Evolutionary conservation across 108 stramenopile genomes (phyloP).

Genomic region (Parietichytrium sp.): DNA sequence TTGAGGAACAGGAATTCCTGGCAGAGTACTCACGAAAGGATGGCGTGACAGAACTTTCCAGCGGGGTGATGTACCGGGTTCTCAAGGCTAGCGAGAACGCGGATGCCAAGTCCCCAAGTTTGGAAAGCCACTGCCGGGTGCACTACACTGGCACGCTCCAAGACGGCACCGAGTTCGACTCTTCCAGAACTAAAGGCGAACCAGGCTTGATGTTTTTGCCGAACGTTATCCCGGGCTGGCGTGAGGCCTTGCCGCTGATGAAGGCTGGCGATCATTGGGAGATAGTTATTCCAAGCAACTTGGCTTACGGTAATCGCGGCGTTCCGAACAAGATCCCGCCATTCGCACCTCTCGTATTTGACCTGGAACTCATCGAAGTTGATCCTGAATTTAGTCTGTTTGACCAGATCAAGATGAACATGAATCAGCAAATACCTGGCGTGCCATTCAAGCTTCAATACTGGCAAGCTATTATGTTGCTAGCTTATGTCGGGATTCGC

Average conservation of each 20-base stretch:
- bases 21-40: too few relatives aligned
- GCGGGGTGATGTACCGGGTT: slow-evolving; percentile 32
- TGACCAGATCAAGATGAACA: background rate
- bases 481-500: background rate
- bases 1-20: too few relatives aligned
- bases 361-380: slow-evolving; percentile 10
- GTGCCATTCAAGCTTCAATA: background rate
- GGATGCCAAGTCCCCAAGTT: slow-evolving; percentile 1
- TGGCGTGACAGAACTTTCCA: background rate
- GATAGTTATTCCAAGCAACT: slow-evolving; percentile 18
- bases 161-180: background rate
- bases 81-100: background rate
- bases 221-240: background rate
- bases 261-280: slow-evolving; percentile 28
- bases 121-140: background rate
- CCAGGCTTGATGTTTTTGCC: background rate
- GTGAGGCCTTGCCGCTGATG: background rate
- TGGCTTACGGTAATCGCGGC: slow-evolving; percentile 23
- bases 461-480: background rate
- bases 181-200: background rate
- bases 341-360: background rate
- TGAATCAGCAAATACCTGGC: slow-evolving; percentile 5
- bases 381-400: background rate
- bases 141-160: slow-evolving; percentile 16
- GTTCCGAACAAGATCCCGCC: background rate